These are phyloP conservation scores for Ogataea zsoltii DNA, from an alignment of 805 yeast genomes.

Conservation along the genomic window DNA sequence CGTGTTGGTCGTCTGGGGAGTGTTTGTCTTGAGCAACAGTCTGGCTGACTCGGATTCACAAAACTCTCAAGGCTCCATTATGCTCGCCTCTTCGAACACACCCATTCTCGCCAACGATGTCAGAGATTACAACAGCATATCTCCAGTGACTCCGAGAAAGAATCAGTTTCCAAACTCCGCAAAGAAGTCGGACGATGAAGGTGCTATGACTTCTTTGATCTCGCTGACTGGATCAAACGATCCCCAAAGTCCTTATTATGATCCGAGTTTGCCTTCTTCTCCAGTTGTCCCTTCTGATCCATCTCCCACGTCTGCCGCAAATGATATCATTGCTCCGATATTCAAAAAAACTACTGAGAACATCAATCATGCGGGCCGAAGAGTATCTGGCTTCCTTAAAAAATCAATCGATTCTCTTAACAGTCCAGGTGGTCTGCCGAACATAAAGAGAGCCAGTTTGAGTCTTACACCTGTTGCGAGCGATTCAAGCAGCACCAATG, in stretches of 20 bases:
- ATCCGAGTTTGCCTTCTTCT: constrained; percentile 10
- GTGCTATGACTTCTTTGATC: constrained; percentile 20
- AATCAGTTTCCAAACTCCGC: constrained; percentile 5
- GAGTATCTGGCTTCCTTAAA: constrained; percentile 29
- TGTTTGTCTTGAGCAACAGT: constrained; percentile 62
- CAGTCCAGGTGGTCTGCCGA: constrained; percentile 4
- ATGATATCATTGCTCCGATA: constrained; percentile 26
- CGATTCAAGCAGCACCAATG: not conserved
- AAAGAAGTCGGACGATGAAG: constrained; percentile 11
- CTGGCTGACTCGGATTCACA: constrained; percentile 20
- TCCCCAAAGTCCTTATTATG: constrained; percentile 27
- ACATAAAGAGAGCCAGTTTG: constrained; percentile 1
- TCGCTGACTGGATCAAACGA: constrained; percentile 23
- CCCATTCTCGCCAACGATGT: constrained; percentile 11
- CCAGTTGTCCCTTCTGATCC: constrained; percentile 11
- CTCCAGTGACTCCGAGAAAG: constrained; percentile 22
- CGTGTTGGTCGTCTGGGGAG: constrained; percentile 63
- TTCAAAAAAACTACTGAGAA: constrained; percentile 28
- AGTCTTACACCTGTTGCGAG: constrained; percentile 8
- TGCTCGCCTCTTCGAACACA: constrained; percentile 3
- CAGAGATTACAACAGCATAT: constrained; percentile 10
- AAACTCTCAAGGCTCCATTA: constrained; percentile 4
- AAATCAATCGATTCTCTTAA: constrained; percentile 26
- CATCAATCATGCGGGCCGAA: constrained; percentile 27
- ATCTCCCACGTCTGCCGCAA: constrained; percentile 12